Evolutionary conservation across 129 eudicot species (phyloP), one percentile per base, ranked within the genome.

Genomic region (Oenanthe sinensis): DNA sequence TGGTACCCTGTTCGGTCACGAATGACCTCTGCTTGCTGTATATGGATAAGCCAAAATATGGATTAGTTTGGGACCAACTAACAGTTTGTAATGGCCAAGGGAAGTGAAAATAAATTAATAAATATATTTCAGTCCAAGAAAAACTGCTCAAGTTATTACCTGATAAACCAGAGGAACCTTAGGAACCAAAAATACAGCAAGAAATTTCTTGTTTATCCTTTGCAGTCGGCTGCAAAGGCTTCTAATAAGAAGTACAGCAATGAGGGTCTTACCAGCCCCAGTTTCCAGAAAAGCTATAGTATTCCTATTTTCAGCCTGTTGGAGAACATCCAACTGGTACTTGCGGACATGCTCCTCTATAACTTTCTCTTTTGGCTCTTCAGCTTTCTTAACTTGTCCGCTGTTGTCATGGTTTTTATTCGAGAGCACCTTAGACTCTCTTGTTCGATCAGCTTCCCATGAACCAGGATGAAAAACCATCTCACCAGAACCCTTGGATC

Each of bases 11-110:
- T 90, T 81, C 85, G 94, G 74, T 88, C 97, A 79, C 99, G 99
- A 77, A 95, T 95, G 68, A 95, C 99, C 84, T 95, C 99, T 69
- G 99, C 99, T 95, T 95, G 99, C 99, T 95, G 92, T 79, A 85
- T 67, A 75, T 40, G 24, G 60, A 75, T 63, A 74, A 63, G 28
- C 42, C 69, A 67, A 67, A 1, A 28, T 30, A 44, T 14, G 62
- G 15, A 75, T 36, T 65, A 45, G 55, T 22, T 24, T 74, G 47
- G 7, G 39, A 17, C 75, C 68, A 46, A 17, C 63, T 17, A 54
- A 54, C 1, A 78, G 28, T 43, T 28, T 42, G 71, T 0, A 55
- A 65, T 26, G 46, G 4, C 58, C 49, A 47, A n/a, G 30, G 30
- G n/a, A 60, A 24, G 28, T 55, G 36, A 74, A 45, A 30, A 17